These are phyloP conservation scores for Spirogloea muscicola DNA, from an alignment of 139 green algal genomes.

Conservation along the genomic window DNA sequence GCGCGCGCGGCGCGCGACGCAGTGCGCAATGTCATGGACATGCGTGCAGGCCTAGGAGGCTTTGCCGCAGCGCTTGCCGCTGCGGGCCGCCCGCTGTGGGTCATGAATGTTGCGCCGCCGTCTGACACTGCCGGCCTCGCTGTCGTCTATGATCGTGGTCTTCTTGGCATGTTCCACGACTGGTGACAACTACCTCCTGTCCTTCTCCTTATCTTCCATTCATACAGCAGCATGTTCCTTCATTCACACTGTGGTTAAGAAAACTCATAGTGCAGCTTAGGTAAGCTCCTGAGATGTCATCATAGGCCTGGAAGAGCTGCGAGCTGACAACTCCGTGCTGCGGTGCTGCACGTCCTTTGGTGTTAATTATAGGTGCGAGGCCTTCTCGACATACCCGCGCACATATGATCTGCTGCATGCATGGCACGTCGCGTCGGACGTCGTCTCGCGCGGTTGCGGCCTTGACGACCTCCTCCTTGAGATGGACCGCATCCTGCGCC, in stretches of 20 bases:
- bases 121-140: background rate
- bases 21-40: slow-evolving; percentile 32
- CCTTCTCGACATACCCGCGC: slow-evolving; percentile 33
- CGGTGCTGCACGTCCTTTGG: too few species aligned
- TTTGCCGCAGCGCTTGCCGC: slow-evolving; percentile 12
- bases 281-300: slow-evolving; percentile 29
- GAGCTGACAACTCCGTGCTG: too few species aligned
- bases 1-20: background rate
- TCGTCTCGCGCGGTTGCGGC: background rate
- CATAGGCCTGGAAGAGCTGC: too few species aligned
- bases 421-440: background rate
- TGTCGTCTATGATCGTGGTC: slow-evolving; percentile 21
- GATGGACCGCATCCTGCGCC: slow-evolving; percentile 32
- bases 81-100: slow-evolving; percentile 8
- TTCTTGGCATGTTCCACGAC: slow-evolving; percentile 26
- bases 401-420: slow-evolving; percentile 33
- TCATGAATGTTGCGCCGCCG: slow-evolving; percentile 23
- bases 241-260: too few species aligned
- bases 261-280: too few species aligned
- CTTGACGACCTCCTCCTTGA: slow-evolving; percentile 18
- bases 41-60: slow-evolving; percentile 17
- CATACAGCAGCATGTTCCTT: too few species aligned
- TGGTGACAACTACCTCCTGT: slow-evolving; percentile 11
- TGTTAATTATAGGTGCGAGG: slow-evolving; percentile 24
- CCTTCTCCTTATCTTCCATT: too few species aligned